These are phyloP conservation scores for Rhizopogon sp. DNA, from an alignment of 768 basidiomycete genomes.

Conservation along the genomic window DNA sequence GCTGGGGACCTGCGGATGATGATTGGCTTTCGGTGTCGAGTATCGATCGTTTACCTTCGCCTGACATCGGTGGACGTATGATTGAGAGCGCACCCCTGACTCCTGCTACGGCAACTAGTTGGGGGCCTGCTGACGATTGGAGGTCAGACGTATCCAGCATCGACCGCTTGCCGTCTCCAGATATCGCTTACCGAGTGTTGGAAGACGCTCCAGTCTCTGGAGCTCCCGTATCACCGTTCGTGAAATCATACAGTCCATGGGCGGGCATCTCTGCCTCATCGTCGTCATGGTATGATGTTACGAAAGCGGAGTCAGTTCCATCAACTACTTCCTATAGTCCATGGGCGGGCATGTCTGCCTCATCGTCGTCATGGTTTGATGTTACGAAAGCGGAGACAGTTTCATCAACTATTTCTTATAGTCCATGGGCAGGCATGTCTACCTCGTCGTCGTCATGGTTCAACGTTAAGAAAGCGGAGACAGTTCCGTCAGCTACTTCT, in stretches of 20 bases:
- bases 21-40: slow-evolving; percentile 28
- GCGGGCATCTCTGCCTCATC: background rate
- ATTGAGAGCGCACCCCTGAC: slow-evolving; percentile 2
- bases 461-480: background rate
- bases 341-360: background rate
- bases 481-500: background rate
- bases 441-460: background rate
- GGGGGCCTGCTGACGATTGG: slow-evolving; percentile 44
- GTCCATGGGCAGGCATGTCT: background rate
- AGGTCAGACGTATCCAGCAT: slow-evolving; percentile 28
- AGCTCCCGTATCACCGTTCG: background rate
- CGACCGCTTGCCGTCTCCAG: slow-evolving; percentile 46
- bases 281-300: background rate
- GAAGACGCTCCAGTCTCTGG: slow-evolving; percentile 41
- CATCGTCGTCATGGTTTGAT: background rate
- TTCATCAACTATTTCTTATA: slow-evolving; percentile 1
- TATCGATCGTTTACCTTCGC: slow-evolving; percentile 42
- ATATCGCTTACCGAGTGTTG: slow-evolving; percentile 48
- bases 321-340: background rate
- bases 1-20: slow-evolving; percentile 50
- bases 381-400: background rate
- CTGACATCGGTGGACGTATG: slow-evolving; percentile 54
- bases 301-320: background rate
- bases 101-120: slow-evolving; percentile 46
- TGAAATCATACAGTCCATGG: background rate